A percentile compares a stretch with the other conserved stretches of the same genome.
These are phyloP conservation scores for Malus fusca DNA, from an alignment of 306 rosid genomes.

Conservation along the genomic window DNA sequence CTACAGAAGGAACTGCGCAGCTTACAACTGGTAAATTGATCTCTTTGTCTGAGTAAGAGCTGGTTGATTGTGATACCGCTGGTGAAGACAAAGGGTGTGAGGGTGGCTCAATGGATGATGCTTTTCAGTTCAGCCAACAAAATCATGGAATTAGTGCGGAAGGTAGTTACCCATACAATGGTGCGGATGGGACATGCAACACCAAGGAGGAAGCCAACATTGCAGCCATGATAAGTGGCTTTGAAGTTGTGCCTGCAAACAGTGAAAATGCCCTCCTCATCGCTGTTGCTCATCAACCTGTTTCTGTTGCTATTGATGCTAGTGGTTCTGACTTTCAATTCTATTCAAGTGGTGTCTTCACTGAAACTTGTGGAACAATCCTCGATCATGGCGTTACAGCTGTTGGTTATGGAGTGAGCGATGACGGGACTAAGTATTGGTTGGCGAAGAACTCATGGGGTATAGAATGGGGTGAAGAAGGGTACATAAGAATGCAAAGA, in stretches of 20 bases:
- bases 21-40: not conserved
- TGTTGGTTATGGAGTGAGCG: slow-evolving; percentile 27
- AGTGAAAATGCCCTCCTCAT: slow-evolving; percentile 19
- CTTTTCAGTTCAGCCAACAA: slow-evolving; percentile 10
- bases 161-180: slow-evolving; percentile 23
- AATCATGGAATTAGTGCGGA: slow-evolving; percentile 23
- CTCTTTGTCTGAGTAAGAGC: slow-evolving; percentile 35
- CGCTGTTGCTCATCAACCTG: slow-evolving; percentile 24
- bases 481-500: not conserved
- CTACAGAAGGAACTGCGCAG: no score
- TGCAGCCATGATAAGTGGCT: slow-evolving; percentile 20
- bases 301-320: slow-evolving; percentile 19
- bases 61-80: slow-evolving; percentile 34
- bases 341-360: slow-evolving; percentile 32
- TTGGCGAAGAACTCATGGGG: not conserved
- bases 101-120: slow-evolving; percentile 33
- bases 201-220: slow-evolving; percentile 8
- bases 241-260: slow-evolving; percentile 29
- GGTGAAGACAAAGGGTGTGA: slow-evolving; percentile 34
- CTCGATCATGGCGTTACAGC: slow-evolving; percentile 35
- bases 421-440: slow-evolving; percentile 31
- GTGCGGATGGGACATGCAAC: slow-evolving; percentile 24
- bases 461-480: no score
- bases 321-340: slow-evolving; percentile 8
- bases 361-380: slow-evolving; percentile 25